Conservation (phyloP, 345 rosid species). For the Excoecaria agallocha region DNA sequence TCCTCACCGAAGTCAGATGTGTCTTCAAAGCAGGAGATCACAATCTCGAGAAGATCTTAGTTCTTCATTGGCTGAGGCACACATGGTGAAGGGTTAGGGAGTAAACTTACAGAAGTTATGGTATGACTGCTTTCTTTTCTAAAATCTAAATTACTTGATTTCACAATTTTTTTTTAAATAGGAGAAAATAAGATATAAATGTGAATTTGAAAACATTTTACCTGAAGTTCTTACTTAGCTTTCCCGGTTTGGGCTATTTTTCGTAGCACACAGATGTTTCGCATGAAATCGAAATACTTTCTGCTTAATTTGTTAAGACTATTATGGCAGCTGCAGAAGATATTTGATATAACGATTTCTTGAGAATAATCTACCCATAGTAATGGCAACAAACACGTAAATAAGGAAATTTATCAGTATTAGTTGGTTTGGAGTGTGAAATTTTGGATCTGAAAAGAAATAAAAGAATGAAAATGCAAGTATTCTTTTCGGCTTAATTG, state of each 20-base stretch:
- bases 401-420: neutral
- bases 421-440: neutral
- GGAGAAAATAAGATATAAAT: neutral
- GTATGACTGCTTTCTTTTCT: slow-evolving; percentile 29
- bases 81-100: slow-evolving; percentile 63
- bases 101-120: slow-evolving; percentile 29
- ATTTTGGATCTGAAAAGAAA: neutral
- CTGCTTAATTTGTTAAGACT: slow-evolving; percentile 7
- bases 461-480: neutral
- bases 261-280: slow-evolving; percentile 9
- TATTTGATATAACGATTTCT: neutral
- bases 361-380: neutral
- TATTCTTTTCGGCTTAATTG: neutral
- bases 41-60: slow-evolving; percentile 98
- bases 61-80: slow-evolving; percentile 78
- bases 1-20: slow-evolving; percentile 91
- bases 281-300: slow-evolving; percentile 5
- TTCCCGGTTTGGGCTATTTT: slow-evolving; percentile 25
- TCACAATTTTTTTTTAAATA: too few relatives aligned
- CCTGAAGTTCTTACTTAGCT: neutral
- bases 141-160: neutral
- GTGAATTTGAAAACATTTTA: neutral
- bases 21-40: slow-evolving; percentile 91
- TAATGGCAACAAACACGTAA: neutral
- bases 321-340: neutral